Percentiles rank a stretch among this genome's conserved stretches.
These are phyloP conservation scores for Ruellia speciosa DNA, from an alignment of 305 asterid genomes.

Conservation along the genomic window DNA sequence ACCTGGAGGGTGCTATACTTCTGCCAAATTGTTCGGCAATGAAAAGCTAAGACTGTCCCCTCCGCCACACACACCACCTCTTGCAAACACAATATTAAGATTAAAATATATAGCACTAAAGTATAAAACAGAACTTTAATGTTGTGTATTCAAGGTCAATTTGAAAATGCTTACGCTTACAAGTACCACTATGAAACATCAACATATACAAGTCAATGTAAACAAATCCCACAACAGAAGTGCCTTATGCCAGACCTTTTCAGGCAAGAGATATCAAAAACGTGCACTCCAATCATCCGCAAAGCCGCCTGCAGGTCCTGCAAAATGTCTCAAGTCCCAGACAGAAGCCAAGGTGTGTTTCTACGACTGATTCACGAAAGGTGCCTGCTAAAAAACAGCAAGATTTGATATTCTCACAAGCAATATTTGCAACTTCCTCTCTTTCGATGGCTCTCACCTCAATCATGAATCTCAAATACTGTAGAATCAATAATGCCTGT, in stretches of 20 bases:
- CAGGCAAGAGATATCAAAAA: conserved; percentile 1
- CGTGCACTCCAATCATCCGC: background rate
- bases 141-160: background rate
- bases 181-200: conserved; percentile 1
- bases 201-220: background rate
- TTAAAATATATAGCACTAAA: conserved; percentile 31
- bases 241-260: conserved; percentile 15
- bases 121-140: conserved; percentile 13
- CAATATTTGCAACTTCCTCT: background rate
- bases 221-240: background rate
- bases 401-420: background rate
- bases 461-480: background rate
- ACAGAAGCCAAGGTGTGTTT: background rate
- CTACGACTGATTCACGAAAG: background rate
- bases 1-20: conserved; percentile 41
- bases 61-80: conserved; percentile 45
- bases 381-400: conserved; percentile 4
- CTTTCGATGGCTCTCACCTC: background rate
- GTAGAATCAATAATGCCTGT: background rate
- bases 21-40: conserved; percentile 41
- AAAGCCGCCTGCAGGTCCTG: background rate
- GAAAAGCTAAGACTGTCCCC: conserved; percentile 43
- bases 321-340: background rate
- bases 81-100: conserved; percentile 57
- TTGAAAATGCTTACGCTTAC: conserved; percentile 9